phyloP scores from a whole-genome alignment of 2,329 filamentous ascomycete genomes.

The Scedosporium minutisporum region DNA sequence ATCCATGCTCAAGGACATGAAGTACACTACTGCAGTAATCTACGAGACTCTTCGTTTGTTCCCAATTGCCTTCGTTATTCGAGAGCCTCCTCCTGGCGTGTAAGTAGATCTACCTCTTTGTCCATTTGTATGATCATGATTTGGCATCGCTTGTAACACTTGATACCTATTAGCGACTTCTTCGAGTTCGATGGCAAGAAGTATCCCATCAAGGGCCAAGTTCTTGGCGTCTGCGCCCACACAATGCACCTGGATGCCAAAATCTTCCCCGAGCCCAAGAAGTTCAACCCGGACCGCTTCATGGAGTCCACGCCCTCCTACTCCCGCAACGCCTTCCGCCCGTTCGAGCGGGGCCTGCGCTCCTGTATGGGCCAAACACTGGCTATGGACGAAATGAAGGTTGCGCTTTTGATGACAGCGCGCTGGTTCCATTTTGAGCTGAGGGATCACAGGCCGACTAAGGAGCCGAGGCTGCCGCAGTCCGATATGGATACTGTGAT shows the following conservation, averaged over 20 bases:
- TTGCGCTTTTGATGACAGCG: slow-evolving; percentile 15
- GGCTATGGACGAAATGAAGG: slow-evolving; percentile 23
- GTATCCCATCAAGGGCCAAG: slow-evolving; percentile 26
- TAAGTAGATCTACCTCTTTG: neutral
- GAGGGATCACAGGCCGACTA: slow-evolving; percentile 10
- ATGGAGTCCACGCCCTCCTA: slow-evolving; percentile 10
- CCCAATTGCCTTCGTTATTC: slow-evolving; percentile 33
- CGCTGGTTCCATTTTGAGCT: slow-evolving; percentile 18
- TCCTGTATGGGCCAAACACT: slow-evolving; percentile 27
- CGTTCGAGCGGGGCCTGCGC: slow-evolving; percentile 27
- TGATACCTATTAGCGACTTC: slow-evolving; percentile 13
- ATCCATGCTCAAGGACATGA: slow-evolving; percentile 35
- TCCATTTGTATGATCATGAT: neutral
- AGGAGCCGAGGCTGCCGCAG: slow-evolving; percentile 11
- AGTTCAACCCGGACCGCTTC: slow-evolving; percentile 34
- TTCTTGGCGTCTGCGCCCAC: slow-evolving; percentile 11
- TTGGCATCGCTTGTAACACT: neutral
- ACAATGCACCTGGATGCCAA: slow-evolving; percentile 19
- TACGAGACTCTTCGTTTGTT: slow-evolving; percentile 45
- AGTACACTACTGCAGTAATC: slow-evolving; percentile 43
- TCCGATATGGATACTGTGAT: slow-evolving; percentile 16
- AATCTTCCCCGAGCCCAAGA: slow-evolving; percentile 26
- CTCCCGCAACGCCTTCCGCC: slow-evolving; percentile 11
- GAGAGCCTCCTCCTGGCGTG: slow-evolving; percentile 18
- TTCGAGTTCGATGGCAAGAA: slow-evolving; percentile 26